Evolutionary conservation across 2,329 filamentous ascomycete genomes (phyloP), one percentile per base, ranked within the genome.

Genomic region (Aspergillus sp.): DNA sequence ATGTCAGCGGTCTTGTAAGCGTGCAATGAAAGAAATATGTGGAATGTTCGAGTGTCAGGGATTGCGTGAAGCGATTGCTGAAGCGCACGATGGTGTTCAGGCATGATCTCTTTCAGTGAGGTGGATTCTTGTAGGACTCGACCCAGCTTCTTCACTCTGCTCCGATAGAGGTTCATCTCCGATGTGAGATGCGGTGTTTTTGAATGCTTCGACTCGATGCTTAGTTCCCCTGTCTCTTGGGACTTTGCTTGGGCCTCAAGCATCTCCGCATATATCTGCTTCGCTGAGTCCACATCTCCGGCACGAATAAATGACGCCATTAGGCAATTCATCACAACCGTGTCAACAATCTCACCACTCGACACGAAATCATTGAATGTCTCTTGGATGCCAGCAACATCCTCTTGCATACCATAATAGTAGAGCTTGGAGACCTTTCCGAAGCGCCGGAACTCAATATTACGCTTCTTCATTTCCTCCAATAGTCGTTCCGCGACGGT

Each of bases 291-390:
- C 41, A 89, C 85, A 71, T 99, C 93, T 43, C 89, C 89, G 13
- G 89, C 88, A 58, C 87, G 84, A 47, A 97, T 82, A 19, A 98
- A 83, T 1, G 92, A 88, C 0, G 87, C 83, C 63, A 98, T 91
- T 69, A 97, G 87, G 67, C 90, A 91, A 72, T 98, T 98, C 74
- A 98, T 82, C 13, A 92, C 89, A 2, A 90, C 83, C 0, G 91
- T 93, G 74, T 98, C 94, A 58, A 99, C 88, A 63, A 97, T 88
- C 74, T 98, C 91, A 36, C 92, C 92, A 0, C 88, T 85, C 39
- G 90, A 81, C n/a, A 98, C 89, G 76, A 97, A 89, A 21, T 92
- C 87, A 64, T 85, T 85, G 75, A 97, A 99, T 0, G 91, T 88
- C 32, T 84, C 84, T 48, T 92, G 84, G 21, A 97, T 86, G 3